Evolutionary conservation across 2,329 filamentous ascomycete genomes (phyloP).

Genomic region (Verticillium zaregamsianum): DNA sequence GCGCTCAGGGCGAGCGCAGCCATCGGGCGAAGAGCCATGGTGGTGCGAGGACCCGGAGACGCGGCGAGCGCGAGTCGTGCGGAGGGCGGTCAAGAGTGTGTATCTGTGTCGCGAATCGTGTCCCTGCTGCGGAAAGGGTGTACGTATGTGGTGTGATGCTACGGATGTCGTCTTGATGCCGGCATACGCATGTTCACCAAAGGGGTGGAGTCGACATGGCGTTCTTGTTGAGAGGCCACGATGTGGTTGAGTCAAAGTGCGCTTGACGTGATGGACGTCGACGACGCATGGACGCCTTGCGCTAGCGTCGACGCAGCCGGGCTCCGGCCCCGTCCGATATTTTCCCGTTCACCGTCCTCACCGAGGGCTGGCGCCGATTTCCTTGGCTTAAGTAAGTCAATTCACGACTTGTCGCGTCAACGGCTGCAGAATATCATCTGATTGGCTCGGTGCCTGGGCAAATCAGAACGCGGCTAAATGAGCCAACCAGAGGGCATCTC

Average conservation of each 20-base stretch:
- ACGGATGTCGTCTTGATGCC: background rate
- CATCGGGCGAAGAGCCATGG: slow-evolving; percentile 11
- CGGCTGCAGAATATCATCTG: too few species aligned
- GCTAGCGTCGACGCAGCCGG: background rate
- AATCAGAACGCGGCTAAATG: too few species aligned
- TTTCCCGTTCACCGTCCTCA: too few species aligned
- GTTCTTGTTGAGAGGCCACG: background rate
- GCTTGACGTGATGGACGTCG: background rate
- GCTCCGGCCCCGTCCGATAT: background rate
- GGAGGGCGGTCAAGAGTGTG: background rate
- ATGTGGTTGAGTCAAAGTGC: background rate
- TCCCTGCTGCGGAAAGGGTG: background rate
- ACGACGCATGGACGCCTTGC: background rate
- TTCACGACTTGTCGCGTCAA: too few species aligned
- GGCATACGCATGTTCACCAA: background rate
- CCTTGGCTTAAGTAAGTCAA: too few species aligned
- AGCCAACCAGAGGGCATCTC: too few species aligned
- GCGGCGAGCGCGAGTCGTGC: background rate
- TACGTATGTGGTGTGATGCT: background rate
- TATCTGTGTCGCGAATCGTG: background rate
- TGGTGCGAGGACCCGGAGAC: background rate
- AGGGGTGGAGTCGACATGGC: background rate
- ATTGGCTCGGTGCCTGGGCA: too few species aligned
- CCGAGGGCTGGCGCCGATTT: too few species aligned
- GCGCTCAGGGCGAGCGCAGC: slow-evolving; percentile 12